Base-by-base conservation (phyloP, 352 stramenopile species). In the Blastocystis sp. region DNA sequence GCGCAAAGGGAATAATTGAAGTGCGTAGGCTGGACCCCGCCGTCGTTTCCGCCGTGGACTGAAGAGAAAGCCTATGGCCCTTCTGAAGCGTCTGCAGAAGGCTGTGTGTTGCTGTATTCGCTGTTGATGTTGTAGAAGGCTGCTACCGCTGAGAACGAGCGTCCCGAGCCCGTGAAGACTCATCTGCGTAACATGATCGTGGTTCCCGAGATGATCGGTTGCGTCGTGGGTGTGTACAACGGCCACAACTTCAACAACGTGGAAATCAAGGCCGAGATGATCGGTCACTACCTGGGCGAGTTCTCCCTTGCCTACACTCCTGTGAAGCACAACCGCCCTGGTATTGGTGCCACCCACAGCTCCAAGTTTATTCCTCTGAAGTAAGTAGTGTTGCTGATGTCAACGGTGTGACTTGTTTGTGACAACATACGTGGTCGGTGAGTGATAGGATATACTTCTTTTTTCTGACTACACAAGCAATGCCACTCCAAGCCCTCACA, bases 151-250 rank as follows among this genome's bases (percentile, higher is more conserved):
- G 96, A 99, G 91, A 97, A 97, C 90, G 65, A 77, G 24, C 65
- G 65, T 77, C 96, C 96, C n/a, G 92, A 95, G 88, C 93, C 94
- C 87, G 96, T 99, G 90, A 98, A 99, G 93, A 99, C 96, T 79
- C 96, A 99, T 91, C 90, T 99, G 84, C 93, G 96, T 91, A 97
- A 99, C 92, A 99, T 99, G 96, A 97, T 99, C 89, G 98, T 99
- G 88, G 94, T 99, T 76, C 96, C 96, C 67, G 96, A 99, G 91
- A 99, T 99, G 96, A 98, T 99, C 90, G 96, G 96, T 89, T 97
- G 93, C 87, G 96, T 98, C 87, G 93, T 99, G 87, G 96, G 94
- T 89, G 96, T 99, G 84, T 99, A 99, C 94, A 99, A 99, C 90
- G 96, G 96, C 92, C 97, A 98, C 90, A 94, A 96, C 89, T 98